phyloP scores from a whole-genome alignment of 257 asterid species.

The Parsonsia alboflavescens region DNA sequence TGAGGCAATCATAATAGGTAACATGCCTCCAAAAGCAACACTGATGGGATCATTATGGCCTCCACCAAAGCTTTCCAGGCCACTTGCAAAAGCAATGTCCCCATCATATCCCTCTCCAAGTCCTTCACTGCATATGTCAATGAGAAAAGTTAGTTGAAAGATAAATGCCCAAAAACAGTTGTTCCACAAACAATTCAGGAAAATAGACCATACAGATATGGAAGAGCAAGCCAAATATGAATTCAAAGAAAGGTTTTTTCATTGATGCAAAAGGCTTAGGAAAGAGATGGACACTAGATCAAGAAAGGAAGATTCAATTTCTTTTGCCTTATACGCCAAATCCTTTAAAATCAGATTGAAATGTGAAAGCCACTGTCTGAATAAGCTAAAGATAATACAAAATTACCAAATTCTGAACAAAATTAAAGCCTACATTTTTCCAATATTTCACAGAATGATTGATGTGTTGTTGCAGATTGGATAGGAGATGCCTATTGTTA shows the following conservation, averaged over 20 bases:
- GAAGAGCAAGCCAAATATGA: neutral
- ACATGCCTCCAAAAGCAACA: slow-evolving; percentile 93
- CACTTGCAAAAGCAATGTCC: slow-evolving; percentile 95
- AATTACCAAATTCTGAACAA: neutral
- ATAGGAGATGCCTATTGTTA: neutral
- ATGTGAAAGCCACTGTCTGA: neutral
- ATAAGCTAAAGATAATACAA: neutral
- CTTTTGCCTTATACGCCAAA: neutral
- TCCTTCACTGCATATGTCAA: slow-evolving; percentile 68
- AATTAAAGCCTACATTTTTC: neutral
- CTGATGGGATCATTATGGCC: slow-evolving; percentile 99
- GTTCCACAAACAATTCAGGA: neutral
- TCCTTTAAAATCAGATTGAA: neutral
- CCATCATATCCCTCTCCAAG: slow-evolving; percentile 99
- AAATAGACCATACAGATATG: neutral
- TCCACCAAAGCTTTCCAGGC: slow-evolving; percentile 94
- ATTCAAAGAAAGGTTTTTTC: neutral
- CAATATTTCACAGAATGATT: neutral
- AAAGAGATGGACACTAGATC: neutral
- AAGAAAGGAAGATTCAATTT: neutral
- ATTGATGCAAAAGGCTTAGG: neutral
- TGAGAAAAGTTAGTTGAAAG: slow-evolving; percentile 9
- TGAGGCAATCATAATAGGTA: slow-evolving; percentile 7
- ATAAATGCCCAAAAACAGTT: neutral
- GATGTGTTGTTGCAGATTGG: neutral